phyloP scores from a whole-genome alignment of 2,329 filamentous ascomycete species.

The Fusarium staphyleae region DNA sequence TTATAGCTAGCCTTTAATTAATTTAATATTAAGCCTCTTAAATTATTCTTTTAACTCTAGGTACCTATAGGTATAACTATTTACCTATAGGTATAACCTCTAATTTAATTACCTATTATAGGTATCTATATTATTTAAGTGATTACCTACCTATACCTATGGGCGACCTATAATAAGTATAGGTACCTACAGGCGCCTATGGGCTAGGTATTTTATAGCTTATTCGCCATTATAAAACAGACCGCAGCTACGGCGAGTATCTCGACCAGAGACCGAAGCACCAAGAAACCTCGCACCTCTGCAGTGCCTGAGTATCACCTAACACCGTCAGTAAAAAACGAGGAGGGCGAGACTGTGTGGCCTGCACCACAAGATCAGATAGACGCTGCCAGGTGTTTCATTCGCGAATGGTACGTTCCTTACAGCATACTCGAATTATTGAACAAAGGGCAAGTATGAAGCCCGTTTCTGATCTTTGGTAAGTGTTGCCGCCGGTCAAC shows the following conservation, averaged over 20 bases:
- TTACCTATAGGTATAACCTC: no score
- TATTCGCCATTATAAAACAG: conserved; percentile 17
- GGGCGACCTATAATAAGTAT: no score
- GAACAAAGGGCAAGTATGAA: no score
- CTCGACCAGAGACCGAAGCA: not conserved
- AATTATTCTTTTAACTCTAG: no score
- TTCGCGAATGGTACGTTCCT: conserved; percentile 61
- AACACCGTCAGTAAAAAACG: conserved; percentile 41
- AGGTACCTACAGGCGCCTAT: no score
- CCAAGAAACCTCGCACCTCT: conserved; percentile 10
- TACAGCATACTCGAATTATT: not conserved
- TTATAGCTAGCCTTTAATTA: no score
- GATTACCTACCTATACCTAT: no score
- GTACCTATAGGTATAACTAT: no score
- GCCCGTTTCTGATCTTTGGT: conserved; percentile 1
- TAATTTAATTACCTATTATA: no score
- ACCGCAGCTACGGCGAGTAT: not conserved
- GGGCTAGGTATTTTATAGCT: no score
- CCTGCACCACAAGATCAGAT: conserved; percentile 66
- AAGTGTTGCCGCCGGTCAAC: conserved; percentile 39
- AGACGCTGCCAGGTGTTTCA: conserved; percentile 60
- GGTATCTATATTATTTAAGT: no score
- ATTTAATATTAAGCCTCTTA: no score
- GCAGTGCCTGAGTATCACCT: conserved; percentile 22
- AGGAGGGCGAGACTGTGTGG: conserved; percentile 62